Evolutionary conservation across 345 rosid genomes (phyloP).

Genomic region (Gossypium arboreum): DNA sequence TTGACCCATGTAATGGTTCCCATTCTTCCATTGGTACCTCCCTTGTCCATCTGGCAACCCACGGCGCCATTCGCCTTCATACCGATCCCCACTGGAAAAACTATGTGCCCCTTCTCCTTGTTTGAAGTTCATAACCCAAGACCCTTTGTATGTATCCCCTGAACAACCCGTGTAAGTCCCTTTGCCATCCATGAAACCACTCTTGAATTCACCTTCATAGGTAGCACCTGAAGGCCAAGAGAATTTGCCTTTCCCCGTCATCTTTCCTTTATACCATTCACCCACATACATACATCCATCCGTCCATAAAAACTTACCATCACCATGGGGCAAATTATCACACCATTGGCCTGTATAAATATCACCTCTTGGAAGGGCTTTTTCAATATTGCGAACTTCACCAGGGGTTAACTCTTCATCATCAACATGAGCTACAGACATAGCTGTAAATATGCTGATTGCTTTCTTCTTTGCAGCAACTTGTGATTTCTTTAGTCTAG

Average conservation of each 20-base stretch:
- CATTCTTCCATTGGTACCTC: constrained; percentile 83
- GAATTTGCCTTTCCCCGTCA: constrained; percentile 77
- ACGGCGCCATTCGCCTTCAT: constrained; percentile 86
- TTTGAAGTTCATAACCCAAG: constrained; percentile 84
- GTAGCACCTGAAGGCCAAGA: constrained; percentile 94
- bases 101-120: constrained; percentile 71
- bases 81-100: constrained; percentile 70
- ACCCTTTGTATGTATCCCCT: constrained; percentile 71
- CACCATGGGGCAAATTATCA: constrained; percentile 70
- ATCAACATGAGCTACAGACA: constrained; percentile 91
- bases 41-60: constrained; percentile 91
- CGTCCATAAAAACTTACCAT: constrained; percentile 83
- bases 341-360: constrained; percentile 84
- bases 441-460: constrained; percentile 37
- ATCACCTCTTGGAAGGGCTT: constrained; percentile 59
- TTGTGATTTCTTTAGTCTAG: constrained; percentile 18
- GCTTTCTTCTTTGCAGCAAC: constrained; percentile 40
- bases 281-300: constrained; percentile 95
- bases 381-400: constrained; percentile 49
- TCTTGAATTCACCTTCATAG: constrained; percentile 92
- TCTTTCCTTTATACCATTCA: constrained; percentile 73
- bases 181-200: constrained; percentile 82
- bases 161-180: constrained; percentile 74
- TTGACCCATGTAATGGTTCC: constrained; percentile 71
- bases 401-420: constrained; percentile 47